Base-by-base conservation (phyloP, 306 rosid species). In the Comarum palustre region DNA sequence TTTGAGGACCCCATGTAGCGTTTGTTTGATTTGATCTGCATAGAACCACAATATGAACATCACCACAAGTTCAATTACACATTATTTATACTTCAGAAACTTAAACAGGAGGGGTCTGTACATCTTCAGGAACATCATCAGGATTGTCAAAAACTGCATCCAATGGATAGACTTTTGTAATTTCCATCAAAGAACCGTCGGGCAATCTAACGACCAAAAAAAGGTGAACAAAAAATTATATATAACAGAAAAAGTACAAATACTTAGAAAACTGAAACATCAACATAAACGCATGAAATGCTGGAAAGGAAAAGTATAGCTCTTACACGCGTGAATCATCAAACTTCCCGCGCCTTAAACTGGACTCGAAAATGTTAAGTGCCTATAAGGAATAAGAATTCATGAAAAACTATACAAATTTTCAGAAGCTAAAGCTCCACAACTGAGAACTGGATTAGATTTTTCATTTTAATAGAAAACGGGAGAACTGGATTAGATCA, bases 41-140 rank as follows among this genome's bases (percentile, higher is more conserved):
- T 11, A 43, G 27, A 58, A 36, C 54, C 47, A 73, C 13, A 38
- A 24, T 36, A 13, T 2, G 48, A 50, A 50, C 41, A 48, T 76
- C 12, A 65, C 8, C 10, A 31, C 8, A 42, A 42, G 15, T 42
- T 31, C 20, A 70, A 69, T 62, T 34, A 13, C 11, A 27, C 52
- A 8, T 22, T 9, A 63, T 17, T 20, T 38, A 52, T 3, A 63
- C 19, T 20, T 32, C 29, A 58, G 25, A 69, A 41, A 22, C 20
- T 10, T 55, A 51, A 52, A 17, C 48, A 57, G 20, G 67, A 52
- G 50, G 46, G 17, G n/a, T 16, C n/a, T n/a, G 32, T 82, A 93
- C 98, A 82, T 93, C 97, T 84, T 93, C 97, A 17, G 98, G 98
- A 52, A 93, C 98, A 80, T 85, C 90, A n/a, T 87, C 92, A 9